Conservation (phyloP, 2,329 filamentous ascomycete genomes). For the Lecanicillium sp. region DNA sequence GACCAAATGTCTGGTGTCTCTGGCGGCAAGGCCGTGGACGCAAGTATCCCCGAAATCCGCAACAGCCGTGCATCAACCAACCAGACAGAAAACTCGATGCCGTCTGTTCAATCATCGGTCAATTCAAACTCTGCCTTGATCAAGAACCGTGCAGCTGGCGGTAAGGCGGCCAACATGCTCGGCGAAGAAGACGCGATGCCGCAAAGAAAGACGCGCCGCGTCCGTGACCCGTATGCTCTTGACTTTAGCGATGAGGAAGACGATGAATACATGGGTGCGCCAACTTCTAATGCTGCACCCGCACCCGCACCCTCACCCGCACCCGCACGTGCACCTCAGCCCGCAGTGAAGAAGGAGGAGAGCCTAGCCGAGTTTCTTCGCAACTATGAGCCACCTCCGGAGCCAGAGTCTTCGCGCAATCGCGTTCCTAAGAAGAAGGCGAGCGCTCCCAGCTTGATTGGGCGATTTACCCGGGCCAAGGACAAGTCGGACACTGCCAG, state of each 20-base stretch:
- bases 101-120: constrained; percentile 49
- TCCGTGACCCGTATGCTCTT: constrained; percentile 89
- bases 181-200: constrained; percentile 51
- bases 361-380: constrained; percentile 66
- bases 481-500: constrained; percentile 17
- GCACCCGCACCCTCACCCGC: too few relatives aligned
- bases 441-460: constrained; percentile 53
- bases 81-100: constrained; percentile 44
- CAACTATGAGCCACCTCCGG: constrained; percentile 57
- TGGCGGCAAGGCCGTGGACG: constrained; percentile 49
- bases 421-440: constrained; percentile 53
- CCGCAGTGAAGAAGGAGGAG: constrained; percentile 46
- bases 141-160: constrained; percentile 29
- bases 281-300: constrained; percentile 19
- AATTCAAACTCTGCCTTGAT: constrained; percentile 69
- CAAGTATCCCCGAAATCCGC: constrained; percentile 46
- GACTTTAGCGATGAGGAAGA: constrained; percentile 66
- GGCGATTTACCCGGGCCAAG: constrained; percentile 40
- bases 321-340: constrained; percentile 15
- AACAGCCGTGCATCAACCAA: constrained; percentile 49
- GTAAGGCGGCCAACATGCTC: constrained; percentile 28
- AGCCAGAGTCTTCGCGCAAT: constrained; percentile 30
- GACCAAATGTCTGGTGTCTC: constrained; percentile 57
- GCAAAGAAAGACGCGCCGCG: constrained; percentile 65
- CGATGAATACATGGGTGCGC: constrained; percentile 38